Conservation (phyloP, 441 rosid genomes). For the Pelargonium citronellum region DNA sequence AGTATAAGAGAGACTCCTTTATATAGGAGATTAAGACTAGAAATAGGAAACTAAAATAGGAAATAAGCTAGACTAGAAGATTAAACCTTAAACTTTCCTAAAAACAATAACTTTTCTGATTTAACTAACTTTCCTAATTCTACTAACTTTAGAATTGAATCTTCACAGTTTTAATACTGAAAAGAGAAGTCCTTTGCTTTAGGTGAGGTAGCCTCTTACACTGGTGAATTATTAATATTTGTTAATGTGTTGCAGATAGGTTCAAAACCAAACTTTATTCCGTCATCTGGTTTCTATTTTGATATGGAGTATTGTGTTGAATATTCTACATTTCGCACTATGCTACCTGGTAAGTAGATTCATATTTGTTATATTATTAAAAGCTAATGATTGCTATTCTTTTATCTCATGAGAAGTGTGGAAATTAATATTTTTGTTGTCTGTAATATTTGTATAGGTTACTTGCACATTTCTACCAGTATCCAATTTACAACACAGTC, state of each 20-base stretch:
- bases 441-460: constrained; percentile 1
- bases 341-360: constrained; percentile 38
- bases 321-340: constrained; percentile 42
- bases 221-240: neutral
- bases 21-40: too few species aligned
- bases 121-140: too few species aligned
- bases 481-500: neutral
- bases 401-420: constrained; percentile 16
- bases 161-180: too few species aligned
- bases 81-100: too few species aligned
- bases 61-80: too few species aligned
- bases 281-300: constrained; percentile 24
- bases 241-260: constrained; percentile 14
- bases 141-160: too few species aligned
- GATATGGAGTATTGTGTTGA: constrained; percentile 54
- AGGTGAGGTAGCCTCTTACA: neutral
- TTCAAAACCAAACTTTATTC: constrained; percentile 15
- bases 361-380: neutral
- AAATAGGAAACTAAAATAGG: too few species aligned
- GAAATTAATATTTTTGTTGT: neutral
- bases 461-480: neutral
- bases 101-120: too few species aligned
- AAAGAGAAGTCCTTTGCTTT: too few species aligned
- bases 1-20: too few species aligned
- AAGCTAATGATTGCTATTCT: neutral